These are phyloP conservation scores for Coriolopsis trogii DNA, from an alignment of 1,284 basidiomycete species.

Conservation along the genomic window DNA sequence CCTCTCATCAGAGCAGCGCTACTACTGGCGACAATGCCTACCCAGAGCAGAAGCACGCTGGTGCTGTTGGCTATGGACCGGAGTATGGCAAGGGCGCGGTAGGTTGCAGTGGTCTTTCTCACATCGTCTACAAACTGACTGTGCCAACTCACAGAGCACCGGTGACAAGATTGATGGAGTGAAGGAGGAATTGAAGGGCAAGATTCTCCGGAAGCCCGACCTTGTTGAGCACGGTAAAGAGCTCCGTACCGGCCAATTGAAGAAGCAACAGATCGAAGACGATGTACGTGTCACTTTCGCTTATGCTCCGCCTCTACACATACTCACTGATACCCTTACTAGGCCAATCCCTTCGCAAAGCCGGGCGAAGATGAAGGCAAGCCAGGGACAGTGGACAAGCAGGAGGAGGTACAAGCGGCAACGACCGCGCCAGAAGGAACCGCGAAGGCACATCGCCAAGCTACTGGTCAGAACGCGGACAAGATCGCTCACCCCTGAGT, in stretches of 20 bases:
- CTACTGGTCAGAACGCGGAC: background rate
- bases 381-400: constrained; percentile 14
- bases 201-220: constrained; percentile 48
- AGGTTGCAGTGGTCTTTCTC: constrained; percentile 8
- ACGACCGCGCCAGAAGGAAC: constrained; percentile 34
- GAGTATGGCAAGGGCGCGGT: constrained; percentile 39
- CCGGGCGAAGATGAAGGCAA: background rate
- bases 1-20: constrained; percentile 1
- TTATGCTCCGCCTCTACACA: background rate
- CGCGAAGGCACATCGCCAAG: constrained; percentile 32
- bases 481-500: background rate
- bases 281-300: constrained; percentile 20
- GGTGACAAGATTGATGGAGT: constrained; percentile 51
- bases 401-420: constrained; percentile 30
- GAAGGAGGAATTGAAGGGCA: constrained; percentile 55
- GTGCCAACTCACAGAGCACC: constrained; percentile 38
- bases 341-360: constrained; percentile 11
- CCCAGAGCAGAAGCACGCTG: constrained; percentile 43
- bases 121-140: background rate
- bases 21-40: constrained; percentile 22
- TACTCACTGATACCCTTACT: background rate
- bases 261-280: constrained; percentile 44
- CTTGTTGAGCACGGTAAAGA: constrained; percentile 50
- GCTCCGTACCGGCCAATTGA: constrained; percentile 50
- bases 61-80: constrained; percentile 44